Conservation (phyloP, 768 basidiomycete genomes). For the Lenzites betulinus region DNA sequence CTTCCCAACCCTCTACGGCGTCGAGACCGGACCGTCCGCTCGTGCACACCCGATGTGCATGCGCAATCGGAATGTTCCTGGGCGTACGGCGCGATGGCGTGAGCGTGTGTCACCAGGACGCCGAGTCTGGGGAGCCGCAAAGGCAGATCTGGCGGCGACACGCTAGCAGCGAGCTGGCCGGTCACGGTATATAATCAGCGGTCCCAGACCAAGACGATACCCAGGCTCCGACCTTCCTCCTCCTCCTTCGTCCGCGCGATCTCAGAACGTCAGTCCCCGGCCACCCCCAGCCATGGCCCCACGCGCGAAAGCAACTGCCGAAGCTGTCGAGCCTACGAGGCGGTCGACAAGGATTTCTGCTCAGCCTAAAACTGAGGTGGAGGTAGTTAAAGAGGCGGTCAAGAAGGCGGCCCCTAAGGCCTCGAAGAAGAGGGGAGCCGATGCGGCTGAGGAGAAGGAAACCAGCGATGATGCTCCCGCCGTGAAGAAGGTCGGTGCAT, state of each 20-base stretch:
- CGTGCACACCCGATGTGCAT: background rate
- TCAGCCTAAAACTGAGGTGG: slow-evolving; percentile 39
- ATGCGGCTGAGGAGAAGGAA: slow-evolving; percentile 19
- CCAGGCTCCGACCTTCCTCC: slow-evolving; percentile 8
- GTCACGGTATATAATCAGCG: slow-evolving; percentile 15
- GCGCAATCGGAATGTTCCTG: background rate
- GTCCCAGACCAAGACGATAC: slow-evolving; percentile 1
- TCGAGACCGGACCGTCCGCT: background rate
- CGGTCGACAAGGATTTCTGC: slow-evolving; percentile 60
- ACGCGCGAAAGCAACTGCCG: slow-evolving; percentile 25
- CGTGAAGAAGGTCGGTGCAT: slow-evolving; percentile 26
- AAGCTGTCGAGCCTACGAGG: slow-evolving; percentile 44
- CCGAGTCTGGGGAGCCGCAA: background rate
- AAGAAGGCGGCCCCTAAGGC: slow-evolving; percentile 33
- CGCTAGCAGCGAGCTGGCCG: slow-evolving; percentile 7
- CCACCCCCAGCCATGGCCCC: slow-evolving; percentile 16
- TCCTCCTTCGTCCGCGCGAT: slow-evolving; percentile 1
- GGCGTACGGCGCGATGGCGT: slow-evolving; percentile 1
- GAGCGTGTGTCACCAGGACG: slow-evolving; percentile 3
- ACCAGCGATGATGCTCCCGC: slow-evolving; percentile 24
- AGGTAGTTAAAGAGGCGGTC: slow-evolving; percentile 38
- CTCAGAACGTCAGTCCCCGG: too few species aligned
- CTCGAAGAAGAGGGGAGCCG: slow-evolving; percentile 41
- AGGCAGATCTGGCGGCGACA: slow-evolving; percentile 3
- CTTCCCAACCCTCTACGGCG: background rate